Evolutionary conservation across 345 rosid species (phyloP).

Genomic region (Salix dunnii): DNA sequence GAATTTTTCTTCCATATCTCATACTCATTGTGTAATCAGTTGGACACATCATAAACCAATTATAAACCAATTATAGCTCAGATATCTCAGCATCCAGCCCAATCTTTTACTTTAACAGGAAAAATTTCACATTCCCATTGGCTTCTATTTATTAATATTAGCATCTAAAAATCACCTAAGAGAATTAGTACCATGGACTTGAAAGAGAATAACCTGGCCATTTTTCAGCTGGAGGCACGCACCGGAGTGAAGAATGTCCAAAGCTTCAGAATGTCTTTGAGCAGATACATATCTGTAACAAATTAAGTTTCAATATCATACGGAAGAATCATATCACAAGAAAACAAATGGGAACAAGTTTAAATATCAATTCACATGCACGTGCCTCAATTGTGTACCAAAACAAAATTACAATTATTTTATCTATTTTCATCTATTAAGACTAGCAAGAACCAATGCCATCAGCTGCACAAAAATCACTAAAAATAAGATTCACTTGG

Average conservation of each 20-base stretch:
- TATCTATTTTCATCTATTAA: neutral
- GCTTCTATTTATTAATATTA: neutral
- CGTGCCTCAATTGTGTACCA: neutral
- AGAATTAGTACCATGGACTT: neutral
- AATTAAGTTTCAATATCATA: neutral
- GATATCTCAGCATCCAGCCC: neutral
- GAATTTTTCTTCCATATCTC: neutral
- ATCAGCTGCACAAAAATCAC: neutral
- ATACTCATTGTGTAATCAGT: neutral
- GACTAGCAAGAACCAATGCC: neutral
- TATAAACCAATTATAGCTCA: neutral
- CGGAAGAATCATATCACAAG: neutral
- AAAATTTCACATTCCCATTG: neutral
- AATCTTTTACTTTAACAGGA: neutral
- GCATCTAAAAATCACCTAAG: neutral
- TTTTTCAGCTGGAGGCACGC: conserved; percentile 74
- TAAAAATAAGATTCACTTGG: neutral
- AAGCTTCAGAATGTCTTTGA: conserved; percentile 76
- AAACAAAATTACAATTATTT: neutral
- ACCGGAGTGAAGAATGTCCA: conserved; percentile 77
- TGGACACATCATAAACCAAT: neutral
- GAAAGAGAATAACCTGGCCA: conserved; percentile 55
- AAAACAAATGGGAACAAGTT: neutral
- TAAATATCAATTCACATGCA: neutral
- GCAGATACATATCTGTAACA: conserved; percentile 58